These are phyloP conservation scores for Moesziomyces globuligerus DNA, from an alignment of 1,284 basidiomycete species.

Conservation along the genomic window DNA sequence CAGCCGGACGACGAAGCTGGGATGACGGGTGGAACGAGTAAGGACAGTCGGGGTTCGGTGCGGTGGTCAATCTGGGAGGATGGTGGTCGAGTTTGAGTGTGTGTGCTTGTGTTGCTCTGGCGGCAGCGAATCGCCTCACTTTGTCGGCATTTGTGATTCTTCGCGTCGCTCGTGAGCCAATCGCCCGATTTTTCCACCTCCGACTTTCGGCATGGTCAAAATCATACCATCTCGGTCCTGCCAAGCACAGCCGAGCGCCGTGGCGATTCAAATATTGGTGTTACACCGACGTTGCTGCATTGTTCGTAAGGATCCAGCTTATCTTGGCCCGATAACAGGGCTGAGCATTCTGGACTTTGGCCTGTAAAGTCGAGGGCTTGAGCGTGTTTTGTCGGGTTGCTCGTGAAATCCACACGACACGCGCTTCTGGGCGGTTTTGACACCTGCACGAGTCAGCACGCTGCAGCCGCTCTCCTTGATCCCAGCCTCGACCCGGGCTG, in stretches of 20 bases:
- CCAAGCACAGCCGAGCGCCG: constrained; percentile 2
- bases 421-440: not conserved
- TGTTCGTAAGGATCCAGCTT: too few relatives aligned
- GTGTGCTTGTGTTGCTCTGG: not conserved
- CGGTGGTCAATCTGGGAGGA: too few relatives aligned
- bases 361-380: too few relatives aligned
- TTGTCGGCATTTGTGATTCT: not conserved
- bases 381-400: not conserved
- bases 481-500: not conserved
- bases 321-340: too few relatives aligned
- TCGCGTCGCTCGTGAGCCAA: not conserved
- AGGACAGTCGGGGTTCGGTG: not conserved
- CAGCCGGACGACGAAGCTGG: not conserved
- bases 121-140: not conserved
- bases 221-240: constrained; percentile 14
- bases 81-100: too few relatives aligned
- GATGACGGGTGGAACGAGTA: constrained; percentile 15
- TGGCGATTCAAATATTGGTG: too few relatives aligned
- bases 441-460: not conserved
- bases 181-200: constrained; percentile 5
- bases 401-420: not conserved
- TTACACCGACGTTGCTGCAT: too few relatives aligned
- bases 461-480: too few relatives aligned
- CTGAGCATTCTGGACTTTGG: too few relatives aligned
- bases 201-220: constrained; percentile 3